Percentiles rank a stretch among this genome's conserved stretches.
These are phyloP conservation scores for Neopestalotiopsis rosae DNA, from an alignment of 2,329 filamentous ascomycete species.

Conservation along the genomic window DNA sequence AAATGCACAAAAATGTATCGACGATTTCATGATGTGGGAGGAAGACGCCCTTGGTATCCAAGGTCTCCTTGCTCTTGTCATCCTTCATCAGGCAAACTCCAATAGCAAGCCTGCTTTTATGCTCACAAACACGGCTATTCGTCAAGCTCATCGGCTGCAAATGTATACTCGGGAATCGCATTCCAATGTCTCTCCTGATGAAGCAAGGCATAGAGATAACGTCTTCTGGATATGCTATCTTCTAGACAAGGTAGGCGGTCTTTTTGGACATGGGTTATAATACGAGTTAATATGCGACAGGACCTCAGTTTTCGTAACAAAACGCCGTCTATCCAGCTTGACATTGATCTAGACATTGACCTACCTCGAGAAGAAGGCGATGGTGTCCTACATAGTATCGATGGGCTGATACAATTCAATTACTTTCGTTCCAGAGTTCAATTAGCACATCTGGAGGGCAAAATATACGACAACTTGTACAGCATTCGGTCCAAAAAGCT, in stretches of 20 bases:
- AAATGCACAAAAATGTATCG: constrained; percentile 43
- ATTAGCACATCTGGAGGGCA: constrained; percentile 46
- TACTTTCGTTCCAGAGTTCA: constrained; percentile 45
- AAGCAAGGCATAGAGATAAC: constrained; percentile 40
- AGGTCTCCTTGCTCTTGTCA: constrained; percentile 43
- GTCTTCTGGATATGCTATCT: constrained; percentile 49
- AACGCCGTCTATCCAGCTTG: constrained; percentile 44
- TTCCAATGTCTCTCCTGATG: constrained; percentile 31
- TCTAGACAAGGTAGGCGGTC: constrained; percentile 42
- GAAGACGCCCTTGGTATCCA: constrained; percentile 45
- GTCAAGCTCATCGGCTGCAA: constrained; percentile 42
- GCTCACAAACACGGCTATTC: constrained; percentile 44
- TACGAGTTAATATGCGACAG: constrained; percentile 24
- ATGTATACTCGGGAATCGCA: constrained; percentile 38
- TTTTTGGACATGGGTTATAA: too few relatives aligned
- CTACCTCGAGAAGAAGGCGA: constrained; percentile 41
- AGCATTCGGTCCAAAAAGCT: constrained; percentile 33
- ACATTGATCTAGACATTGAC: constrained; percentile 46
- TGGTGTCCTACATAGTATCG: constrained; percentile 40
- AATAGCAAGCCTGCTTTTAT: constrained; percentile 44
- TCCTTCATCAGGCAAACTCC: constrained; percentile 42
- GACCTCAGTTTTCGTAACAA: constrained; percentile 43
- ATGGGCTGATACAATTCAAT: constrained; percentile 41
- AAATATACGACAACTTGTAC: constrained; percentile 46
- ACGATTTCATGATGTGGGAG: constrained; percentile 43